phyloP scores from a whole-genome alignment of 306 rosid species.

The Macrotyloma uniflorum region DNA sequence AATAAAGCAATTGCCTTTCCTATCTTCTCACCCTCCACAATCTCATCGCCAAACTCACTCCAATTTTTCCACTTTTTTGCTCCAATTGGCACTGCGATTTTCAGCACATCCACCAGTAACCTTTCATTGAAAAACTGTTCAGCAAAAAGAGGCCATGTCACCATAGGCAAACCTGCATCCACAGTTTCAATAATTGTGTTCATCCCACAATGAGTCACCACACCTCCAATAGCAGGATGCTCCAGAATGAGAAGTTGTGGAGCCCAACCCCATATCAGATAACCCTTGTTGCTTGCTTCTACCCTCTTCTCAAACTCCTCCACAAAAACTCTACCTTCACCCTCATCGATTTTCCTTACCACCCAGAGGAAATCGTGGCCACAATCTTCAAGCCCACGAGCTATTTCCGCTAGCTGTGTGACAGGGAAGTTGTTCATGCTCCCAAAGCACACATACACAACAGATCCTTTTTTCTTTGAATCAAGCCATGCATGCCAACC shows the following conservation, averaged over 20 bases:
- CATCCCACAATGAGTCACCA: conserved; percentile 4
- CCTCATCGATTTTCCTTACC: neutral
- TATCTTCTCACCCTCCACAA: neutral
- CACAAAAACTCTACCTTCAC: neutral
- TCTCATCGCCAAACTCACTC: neutral
- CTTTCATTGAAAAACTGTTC: conserved; percentile 12
- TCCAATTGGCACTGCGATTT: neutral
- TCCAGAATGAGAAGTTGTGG: conserved; percentile 1
- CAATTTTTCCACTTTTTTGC: neutral
- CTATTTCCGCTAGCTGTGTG: neutral
- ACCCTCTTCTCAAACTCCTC: conserved; percentile 8
- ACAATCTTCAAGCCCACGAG: neutral
- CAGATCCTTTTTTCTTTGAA: neutral
- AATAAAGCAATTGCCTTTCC: neutral
- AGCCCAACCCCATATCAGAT: conserved; percentile 3
- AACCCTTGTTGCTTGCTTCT: neutral
- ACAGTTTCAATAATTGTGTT: neutral
- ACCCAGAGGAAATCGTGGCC: neutral
- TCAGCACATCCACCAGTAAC: neutral
- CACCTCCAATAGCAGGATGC: neutral
- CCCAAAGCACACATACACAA: neutral
- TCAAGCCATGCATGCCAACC: conserved; percentile 8
- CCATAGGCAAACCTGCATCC: neutral
- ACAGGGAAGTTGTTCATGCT: neutral
- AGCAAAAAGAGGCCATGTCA: neutral